Percentiles rank a stretch among this genome's conserved stretches.
Conservation (phyloP, 176 grass and related monocot species). For the Musa itinerans region DNA sequence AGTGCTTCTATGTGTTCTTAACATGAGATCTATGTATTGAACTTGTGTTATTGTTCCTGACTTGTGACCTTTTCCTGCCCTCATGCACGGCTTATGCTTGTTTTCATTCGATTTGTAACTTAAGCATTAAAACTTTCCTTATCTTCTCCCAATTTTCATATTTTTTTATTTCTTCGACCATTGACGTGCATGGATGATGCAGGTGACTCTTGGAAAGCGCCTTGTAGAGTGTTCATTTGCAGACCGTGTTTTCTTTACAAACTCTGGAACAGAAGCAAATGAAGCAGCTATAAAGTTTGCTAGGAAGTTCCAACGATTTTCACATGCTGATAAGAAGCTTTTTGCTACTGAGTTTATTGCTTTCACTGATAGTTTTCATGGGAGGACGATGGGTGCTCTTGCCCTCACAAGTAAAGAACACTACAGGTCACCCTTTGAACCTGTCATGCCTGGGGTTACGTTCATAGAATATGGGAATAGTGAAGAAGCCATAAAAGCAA, state of each 20-base stretch:
- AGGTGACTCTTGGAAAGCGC: conserved; percentile 65
- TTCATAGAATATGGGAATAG: conserved; percentile 63
- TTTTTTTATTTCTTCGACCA: too few relatives aligned
- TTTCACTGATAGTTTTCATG: conserved; percentile 77
- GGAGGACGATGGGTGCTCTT: conserved; percentile 70
- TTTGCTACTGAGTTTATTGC: conserved; percentile 49
- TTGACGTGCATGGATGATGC: conserved; percentile 3
- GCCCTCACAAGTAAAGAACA: conserved; percentile 78
- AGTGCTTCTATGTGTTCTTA: too few relatives aligned
- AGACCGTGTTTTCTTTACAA: conserved; percentile 70
- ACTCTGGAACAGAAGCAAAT: conserved; percentile 85
- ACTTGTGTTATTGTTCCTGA: too few relatives aligned
- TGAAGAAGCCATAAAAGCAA: conserved; percentile 36
- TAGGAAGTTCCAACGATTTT: conserved; percentile 60
- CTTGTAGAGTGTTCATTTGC: conserved; percentile 74
- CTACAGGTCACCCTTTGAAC: conserved; percentile 60
- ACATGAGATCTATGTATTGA: too few relatives aligned
- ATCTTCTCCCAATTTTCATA: too few relatives aligned
- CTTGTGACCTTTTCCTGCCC: too few relatives aligned
- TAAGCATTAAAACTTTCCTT: too few relatives aligned
- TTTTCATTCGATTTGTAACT: too few relatives aligned
- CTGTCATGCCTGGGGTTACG: conserved; percentile 58
- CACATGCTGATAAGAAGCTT: conserved; percentile 14
- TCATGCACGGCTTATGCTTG: too few relatives aligned
- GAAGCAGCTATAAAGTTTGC: conserved; percentile 97